Base-by-base conservation (phyloP, 2,329 filamentous ascomycete species). In the Dryadomyces quercivorus region DNA sequence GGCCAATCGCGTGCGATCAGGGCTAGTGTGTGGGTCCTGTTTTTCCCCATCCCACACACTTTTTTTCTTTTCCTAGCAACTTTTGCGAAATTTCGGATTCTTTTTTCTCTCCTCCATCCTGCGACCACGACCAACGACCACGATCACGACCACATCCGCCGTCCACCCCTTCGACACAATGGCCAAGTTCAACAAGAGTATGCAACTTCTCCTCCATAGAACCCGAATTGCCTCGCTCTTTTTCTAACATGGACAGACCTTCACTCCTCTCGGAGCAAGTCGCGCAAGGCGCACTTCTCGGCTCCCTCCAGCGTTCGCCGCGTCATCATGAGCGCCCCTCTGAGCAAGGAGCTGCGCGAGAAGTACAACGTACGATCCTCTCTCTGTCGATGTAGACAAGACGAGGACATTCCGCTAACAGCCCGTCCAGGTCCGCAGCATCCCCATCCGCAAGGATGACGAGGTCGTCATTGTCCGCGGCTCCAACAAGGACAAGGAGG, bases 401-500 rank as follows among this genome's bases (percentile, higher is more conserved):
- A 6, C 31, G 44, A 5, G 15, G 18, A 26, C 16, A 21, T 8
- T 20, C n/a, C 2, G 1, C 10, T 8, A 53, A 5, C 31, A 2
- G 10, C 12, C 15, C 16, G 21, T 15, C 38, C 62, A 94, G 88
- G 89, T 95, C 74, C 89, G 89, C 80, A 85, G 84, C 74, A 95
- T 96, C 73, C 93, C 92, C 71, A 83, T 97, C 80, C 89, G 92
- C 80, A 95, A 95, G 80, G 92, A 95, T 72, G 88, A 95, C 76
- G 89, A 95, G 78, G 90, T 97, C 72, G 80, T 80, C 70, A 86
- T 98, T 68, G 85, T 92, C 71, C 91, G 93, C 66, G 93, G 93
- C 69, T 78, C 80, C 76, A 87, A 95, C 83, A 97, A 97, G 83
- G 93, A 92, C 71, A 89, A 90, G 69, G 92, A 97, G 81, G 93